Base-by-base conservation (phyloP, 1,284 basidiomycete genomes). In the Ceratobasidium sp. region DNA sequence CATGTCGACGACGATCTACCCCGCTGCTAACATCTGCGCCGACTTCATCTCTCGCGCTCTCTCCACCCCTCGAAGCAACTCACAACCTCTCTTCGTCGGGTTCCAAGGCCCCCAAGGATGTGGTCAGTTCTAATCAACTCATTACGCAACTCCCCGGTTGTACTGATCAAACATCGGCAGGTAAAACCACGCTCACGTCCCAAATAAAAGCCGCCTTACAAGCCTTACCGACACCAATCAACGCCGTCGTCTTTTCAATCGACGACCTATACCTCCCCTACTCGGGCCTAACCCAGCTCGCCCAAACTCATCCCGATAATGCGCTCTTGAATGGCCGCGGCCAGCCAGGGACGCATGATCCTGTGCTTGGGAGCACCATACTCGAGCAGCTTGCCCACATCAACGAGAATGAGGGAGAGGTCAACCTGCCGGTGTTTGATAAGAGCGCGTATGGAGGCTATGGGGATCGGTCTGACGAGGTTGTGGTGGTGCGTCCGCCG, bases 91-190 rank as follows among this genome's bases (percentile, higher is more conserved):
- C 23, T 91, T 94, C 78, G 90, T 96, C 10, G 94, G 91, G 0
- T 82, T 97, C 16, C 96, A 97, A 85, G 96, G 96, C 0, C 94
- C 95, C 0, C 96, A 97, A 84, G 93, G 93, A 20, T 92, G 91
- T 79, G 95, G 95, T 50, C 95, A 96, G 86, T 0, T 93, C 88
- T 93, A 6, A 44, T 64, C 27, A 30, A 30, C 27, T 52, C 14
- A 18, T 20, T 52, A 52, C n/a, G 5, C 16, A 20, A 20, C 52
- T 90, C 92, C 3, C 86, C 87, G 86, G 48, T 86, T 95, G 33
- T 87, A 88, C 35, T 81, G 18, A 52, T 20, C 16, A 18, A 52
- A 52, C 18, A 6, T 38, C 23, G 60, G 8, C 27, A 74, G 71
- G 71, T 3, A 74, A 74, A 54, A 74, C 71, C 44, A 81, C 84